Conservation (phyloP, 495 filamentous ascomycete genomes). For the Chlorociboria aeruginascens region DNA sequence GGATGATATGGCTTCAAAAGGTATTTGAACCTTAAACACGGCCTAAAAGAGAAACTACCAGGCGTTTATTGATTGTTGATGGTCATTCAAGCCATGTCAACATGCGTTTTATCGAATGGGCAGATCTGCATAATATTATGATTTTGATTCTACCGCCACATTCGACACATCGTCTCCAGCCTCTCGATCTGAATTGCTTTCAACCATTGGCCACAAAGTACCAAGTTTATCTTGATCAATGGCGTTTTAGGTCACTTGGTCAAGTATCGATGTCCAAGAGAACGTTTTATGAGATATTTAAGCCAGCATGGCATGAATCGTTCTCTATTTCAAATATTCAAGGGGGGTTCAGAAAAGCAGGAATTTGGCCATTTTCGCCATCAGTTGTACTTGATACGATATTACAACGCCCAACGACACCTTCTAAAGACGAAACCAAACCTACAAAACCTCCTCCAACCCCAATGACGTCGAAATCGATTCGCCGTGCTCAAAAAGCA, state of each 20-base stretch:
- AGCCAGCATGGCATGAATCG: background rate
- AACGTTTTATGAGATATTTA: background rate
- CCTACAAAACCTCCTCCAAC: background rate
- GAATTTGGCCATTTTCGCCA: background rate
- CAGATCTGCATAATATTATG: conserved; percentile 4
- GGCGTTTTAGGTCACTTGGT: background rate
- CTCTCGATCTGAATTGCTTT: conserved; percentile 11
- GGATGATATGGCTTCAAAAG: background rate
- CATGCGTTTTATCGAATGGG: conserved; percentile 5
- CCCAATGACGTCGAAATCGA: background rate
- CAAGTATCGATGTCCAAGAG: background rate
- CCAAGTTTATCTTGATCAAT: background rate
- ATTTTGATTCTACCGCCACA: conserved; percentile 7
- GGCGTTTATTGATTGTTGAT: conserved; percentile 7
- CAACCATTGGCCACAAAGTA: conserved; percentile 2
- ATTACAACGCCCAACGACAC: background rate
- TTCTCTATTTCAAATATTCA: background rate
- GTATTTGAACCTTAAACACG: conserved; percentile 3
- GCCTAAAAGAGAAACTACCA: background rate
- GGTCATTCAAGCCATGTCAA: conserved; percentile 10
- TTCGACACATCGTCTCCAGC: conserved; percentile 7
- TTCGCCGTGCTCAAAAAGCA: background rate
- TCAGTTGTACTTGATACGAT: background rate
- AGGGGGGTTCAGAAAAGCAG: background rate
- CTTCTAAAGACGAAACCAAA: background rate